Evolutionary conservation across 768 basidiomycete species (phyloP), one percentile per base, ranked within the genome.

Genomic region (Cyathus striatus): DNA sequence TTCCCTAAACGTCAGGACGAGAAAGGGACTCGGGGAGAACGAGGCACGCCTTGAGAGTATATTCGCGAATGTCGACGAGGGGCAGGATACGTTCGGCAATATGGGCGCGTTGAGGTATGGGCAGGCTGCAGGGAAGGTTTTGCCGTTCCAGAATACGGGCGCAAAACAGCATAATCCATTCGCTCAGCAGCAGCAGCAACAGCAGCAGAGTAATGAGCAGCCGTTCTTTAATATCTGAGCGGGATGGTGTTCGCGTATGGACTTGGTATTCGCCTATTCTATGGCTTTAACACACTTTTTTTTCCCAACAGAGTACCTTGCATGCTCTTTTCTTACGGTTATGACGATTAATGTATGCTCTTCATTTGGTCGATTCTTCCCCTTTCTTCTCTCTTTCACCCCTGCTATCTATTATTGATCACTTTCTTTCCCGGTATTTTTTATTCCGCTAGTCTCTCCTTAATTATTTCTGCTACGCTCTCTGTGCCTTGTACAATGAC

Each of bases 61-160:
- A 52, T 82, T 97, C 49, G 94, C 90, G 5, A 90, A 88, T 55
- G 74, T 85, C 40, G 94, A 96, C 44, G 92, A 90, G 52, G 95
- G 96, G 1, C 70, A 87, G 58, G 96, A 99, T 64, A 95, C 95
- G 41, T 98, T 97, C 57, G 95, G 95, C 40, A 99, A 98, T 60
- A 53, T 80, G 23, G 95, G 95, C 16, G 48, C 70, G 40, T 59
- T 95, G 48, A 78, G 93, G 50, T 87, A 80, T 46, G 81, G 81
- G 2, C 69, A 78, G 0, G 69, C 73, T 25, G 80, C 76, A 14
- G 79, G 79, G 6, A 63, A 68, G 23, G 41, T 52, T 5, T 26
- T 79, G 24, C 50, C 69, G 17, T 48, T 55, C 9, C 76, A 79
- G 49, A 67, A 66, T 59, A 70, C 76, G 42, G 76, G 78, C 6